Evolutionary conservation across 371 early-diverging fungal genomes (phyloP), one percentile per base, ranked within the genome.

Genomic region (Mortierella sp.): DNA sequence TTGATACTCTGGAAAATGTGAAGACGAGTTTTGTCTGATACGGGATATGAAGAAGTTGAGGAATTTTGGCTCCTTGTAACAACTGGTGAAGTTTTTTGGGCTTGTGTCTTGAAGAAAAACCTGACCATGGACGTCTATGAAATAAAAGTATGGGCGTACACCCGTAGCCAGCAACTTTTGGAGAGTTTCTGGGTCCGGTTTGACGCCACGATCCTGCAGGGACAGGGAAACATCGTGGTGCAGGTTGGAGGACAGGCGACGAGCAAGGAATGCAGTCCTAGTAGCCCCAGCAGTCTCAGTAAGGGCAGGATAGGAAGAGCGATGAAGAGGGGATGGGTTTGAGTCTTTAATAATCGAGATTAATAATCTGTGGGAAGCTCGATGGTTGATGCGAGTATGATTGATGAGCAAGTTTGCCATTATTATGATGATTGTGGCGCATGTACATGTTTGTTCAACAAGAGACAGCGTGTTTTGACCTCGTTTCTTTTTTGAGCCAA

Each of bases 91-190:
- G 57, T 81, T 69, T 47, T 76, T 75, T 16, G 76, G 82, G 2
- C 13, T 40, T 8, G 82, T 81, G 55, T 81, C 82, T 33, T 81
- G 82, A 15, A 81, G 67, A 55, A 81, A 81, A n/a, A 81, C 63
- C 10, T 76, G 82, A 28, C 82, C 82, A 45, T 81, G 76, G 32
- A 81, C 59, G 33, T 81, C 82, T 47, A 81, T 69, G 45, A 59
- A 76, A 53, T 81, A 81, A 58, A 81, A 81, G 50, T 81, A 81
- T 1, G 82, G 76, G 1, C 82, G 82, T 9, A 76, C 65, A 32
- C 62, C 53, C 6, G 61, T 63, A 19, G 57, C 53, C n/a, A 28
- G 55, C 10, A 81, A 53, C 5, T 52, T 66, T 0, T 19, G 7
- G 21, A 76, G 28, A 0, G 55, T 40, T 10, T 45, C 6, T 0